These are phyloP conservation scores for Cytospora leucostoma DNA, from an alignment of 2,329 filamentous ascomycete genomes.

Conservation along the genomic window DNA sequence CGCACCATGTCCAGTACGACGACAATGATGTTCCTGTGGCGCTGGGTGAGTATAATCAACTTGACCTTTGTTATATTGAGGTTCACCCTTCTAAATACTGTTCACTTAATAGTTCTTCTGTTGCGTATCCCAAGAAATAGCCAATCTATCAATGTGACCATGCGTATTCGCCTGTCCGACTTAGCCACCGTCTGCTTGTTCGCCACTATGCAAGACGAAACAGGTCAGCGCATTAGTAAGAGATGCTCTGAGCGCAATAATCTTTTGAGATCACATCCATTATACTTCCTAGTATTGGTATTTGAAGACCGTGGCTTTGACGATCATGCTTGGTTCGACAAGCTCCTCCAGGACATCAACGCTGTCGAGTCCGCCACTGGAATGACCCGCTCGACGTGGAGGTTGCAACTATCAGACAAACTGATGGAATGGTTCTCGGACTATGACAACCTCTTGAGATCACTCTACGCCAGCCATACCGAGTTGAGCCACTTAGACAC, in stretches of 20 bases:
- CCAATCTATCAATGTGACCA: constrained; percentile 9
- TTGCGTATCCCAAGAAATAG: constrained; percentile 13
- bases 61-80: background rate
- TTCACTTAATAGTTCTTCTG: background rate
- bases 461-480: constrained; percentile 11
- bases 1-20: constrained; percentile 14
- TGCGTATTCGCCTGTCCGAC: constrained; percentile 15
- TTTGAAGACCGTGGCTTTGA: constrained; percentile 11
- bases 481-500: constrained; percentile 18
- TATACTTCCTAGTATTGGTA: constrained; percentile 13
- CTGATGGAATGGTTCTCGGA: constrained; percentile 16
- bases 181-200: constrained; percentile 13
- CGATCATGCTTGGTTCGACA: constrained; percentile 13
- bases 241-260: constrained; percentile 3
- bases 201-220: constrained; percentile 4
- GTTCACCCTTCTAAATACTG: background rate
- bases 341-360: constrained; percentile 12
- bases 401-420: background rate
- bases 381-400: constrained; percentile 17
- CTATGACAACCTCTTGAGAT: constrained; percentile 14
- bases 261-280: constrained; percentile 3
- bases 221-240: background rate
- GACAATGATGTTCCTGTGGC: background rate
- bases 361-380: constrained; percentile 14
- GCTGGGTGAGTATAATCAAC: background rate